Evolutionary conservation across 2,329 filamentous ascomycete genomes (phyloP).

Genomic region (Cryphonectria nitschkei): DNA sequence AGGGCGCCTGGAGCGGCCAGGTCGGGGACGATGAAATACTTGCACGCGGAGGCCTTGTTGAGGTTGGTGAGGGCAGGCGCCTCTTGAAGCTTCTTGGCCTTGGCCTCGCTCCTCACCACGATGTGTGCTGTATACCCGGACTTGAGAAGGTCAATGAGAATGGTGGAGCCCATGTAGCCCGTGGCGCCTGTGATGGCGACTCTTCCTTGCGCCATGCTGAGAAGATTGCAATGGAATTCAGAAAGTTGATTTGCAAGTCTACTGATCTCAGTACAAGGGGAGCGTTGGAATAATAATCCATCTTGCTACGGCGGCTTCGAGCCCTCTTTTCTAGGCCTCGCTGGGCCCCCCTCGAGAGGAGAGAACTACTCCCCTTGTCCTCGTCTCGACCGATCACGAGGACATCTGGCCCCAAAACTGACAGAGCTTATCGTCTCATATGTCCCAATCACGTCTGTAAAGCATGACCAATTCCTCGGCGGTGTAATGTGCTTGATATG

Average conservation of each 20-base stretch:
- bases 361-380: neutral
- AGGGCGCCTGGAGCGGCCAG: conserved; percentile 17
- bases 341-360: neutral
- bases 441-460: neutral
- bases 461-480: neutral
- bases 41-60: conserved; percentile 21
- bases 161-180: conserved; percentile 33
- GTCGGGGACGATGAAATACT: conserved; percentile 25
- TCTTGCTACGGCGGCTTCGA: neutral
- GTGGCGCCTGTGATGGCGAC: conserved; percentile 34
- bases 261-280: neutral
- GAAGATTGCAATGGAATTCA: neutral
- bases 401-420: neutral
- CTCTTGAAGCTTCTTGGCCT: conserved; percentile 23
- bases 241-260: neutral
- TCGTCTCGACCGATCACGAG: neutral
- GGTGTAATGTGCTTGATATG: neutral
- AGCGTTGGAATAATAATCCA: neutral
- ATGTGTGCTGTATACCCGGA: conserved; percentile 24
- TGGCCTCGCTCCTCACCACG: conserved; percentile 24
- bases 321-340: neutral
- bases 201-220: conserved; percentile 19
- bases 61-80: conserved; percentile 18
- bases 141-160: conserved; percentile 33
- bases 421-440: neutral